Conservation (phyloP, 352 stramenopile species). For the Globisporangium polare region DNA sequence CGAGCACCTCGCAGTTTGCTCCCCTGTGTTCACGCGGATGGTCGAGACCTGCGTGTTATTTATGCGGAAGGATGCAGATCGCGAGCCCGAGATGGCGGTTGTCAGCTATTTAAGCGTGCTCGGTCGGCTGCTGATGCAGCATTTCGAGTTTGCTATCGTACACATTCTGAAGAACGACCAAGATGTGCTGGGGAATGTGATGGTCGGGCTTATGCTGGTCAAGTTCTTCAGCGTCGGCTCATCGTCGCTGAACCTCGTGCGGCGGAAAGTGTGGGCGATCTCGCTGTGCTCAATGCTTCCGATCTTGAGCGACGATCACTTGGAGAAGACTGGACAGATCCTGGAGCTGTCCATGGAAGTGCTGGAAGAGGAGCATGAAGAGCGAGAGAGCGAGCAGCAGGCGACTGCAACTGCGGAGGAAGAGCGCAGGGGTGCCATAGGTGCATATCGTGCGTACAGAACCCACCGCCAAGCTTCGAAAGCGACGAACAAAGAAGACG, state of each 20-base stretch:
- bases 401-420: neutral
- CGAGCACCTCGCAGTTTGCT: slow-evolving; percentile 33
- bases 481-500: slow-evolving; percentile 27
- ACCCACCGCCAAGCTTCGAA: slow-evolving; percentile 32
- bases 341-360: slow-evolving; percentile 63
- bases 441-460: slow-evolving; percentile 54
- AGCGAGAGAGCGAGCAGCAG: slow-evolving; percentile 17
- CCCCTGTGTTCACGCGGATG: slow-evolving; percentile 40
- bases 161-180: slow-evolving; percentile 40
- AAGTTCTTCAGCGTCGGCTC: slow-evolving; percentile 72
- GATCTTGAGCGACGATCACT: slow-evolving; percentile 29
- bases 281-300: slow-evolving; percentile 42
- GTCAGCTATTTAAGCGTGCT: slow-evolving; percentile 62
- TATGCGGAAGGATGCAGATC: slow-evolving; percentile 26
- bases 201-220: slow-evolving; percentile 60
- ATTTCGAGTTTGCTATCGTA: slow-evolving; percentile 42
- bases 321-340: slow-evolving; percentile 64
- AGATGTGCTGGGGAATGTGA: slow-evolving; percentile 23
- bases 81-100: slow-evolving; percentile 57
- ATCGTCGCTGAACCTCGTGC: slow-evolving; percentile 47
- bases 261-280: slow-evolving; percentile 70
- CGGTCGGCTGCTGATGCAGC: slow-evolving; percentile 41
- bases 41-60: slow-evolving; percentile 43
- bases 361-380: slow-evolving; percentile 61
- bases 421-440: slow-evolving; percentile 1